Evolutionary conservation across 257 asterid genomes (phyloP).

Genomic region (Solanum corneliomulleri): DNA sequence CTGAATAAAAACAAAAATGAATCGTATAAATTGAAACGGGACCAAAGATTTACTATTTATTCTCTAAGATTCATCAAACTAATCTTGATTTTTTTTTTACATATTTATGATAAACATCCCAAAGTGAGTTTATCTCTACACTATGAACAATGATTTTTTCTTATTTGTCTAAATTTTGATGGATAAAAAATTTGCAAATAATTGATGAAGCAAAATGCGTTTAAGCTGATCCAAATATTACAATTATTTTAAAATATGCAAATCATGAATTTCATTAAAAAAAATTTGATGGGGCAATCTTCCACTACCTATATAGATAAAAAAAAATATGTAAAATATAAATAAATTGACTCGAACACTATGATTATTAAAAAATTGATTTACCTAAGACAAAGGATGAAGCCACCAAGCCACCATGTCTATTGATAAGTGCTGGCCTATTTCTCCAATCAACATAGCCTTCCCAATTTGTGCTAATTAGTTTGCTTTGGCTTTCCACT

Average conservation of each 20-base stretch:
- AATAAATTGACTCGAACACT: neutral
- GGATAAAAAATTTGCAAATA: too few relatives aligned
- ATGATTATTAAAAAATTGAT: neutral
- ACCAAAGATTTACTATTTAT: neutral
- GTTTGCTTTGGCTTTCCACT: slow-evolving; percentile 30
- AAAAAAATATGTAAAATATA: too few relatives aligned
- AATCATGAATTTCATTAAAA: neutral
- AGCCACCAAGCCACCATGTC: slow-evolving; percentile 85
- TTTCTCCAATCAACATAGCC: slow-evolving; percentile 84
- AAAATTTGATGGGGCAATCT: neutral
- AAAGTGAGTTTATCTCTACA: neutral
- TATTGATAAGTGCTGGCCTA: slow-evolving; percentile 49
- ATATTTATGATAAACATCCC: neutral
- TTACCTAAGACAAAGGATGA: slow-evolving; percentile 81
- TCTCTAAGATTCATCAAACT: neutral
- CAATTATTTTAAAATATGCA: neutral
- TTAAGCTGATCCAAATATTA: neutral
- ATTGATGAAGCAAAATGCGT: neutral
- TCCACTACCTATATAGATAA: neutral
- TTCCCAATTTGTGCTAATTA: slow-evolving; percentile 35
- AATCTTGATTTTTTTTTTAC: neutral
- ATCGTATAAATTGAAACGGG: neutral
- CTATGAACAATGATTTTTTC: neutral
- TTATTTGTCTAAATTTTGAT: neutral
- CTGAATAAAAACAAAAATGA: too few relatives aligned